Conservation (phyloP, 371 early-diverging fungal species). For the Apophysomyces ossiformis region DNA sequence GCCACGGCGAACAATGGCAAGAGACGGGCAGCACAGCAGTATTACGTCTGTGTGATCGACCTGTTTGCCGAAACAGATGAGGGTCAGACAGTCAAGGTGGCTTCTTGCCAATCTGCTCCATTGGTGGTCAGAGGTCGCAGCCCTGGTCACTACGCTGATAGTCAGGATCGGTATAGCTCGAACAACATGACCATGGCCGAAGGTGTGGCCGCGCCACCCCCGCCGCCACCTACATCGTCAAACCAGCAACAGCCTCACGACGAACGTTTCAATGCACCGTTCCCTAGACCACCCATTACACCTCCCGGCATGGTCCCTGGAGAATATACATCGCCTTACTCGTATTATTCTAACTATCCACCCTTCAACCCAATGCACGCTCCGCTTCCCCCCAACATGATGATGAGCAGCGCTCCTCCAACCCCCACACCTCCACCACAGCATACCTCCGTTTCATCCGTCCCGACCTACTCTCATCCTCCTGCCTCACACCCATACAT, state of each 20-base stretch:
- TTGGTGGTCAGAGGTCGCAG: constrained; percentile 87
- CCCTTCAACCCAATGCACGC: constrained; percentile 9
- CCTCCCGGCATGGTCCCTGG: constrained; percentile 28
- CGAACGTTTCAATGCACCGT: constrained; percentile 17
- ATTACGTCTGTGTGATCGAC: constrained; percentile 67
- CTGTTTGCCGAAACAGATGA: constrained; percentile 63
- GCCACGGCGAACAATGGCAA: constrained; percentile 89
- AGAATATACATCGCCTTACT: constrained; percentile 15
- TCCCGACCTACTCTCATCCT: constrained; percentile 8
- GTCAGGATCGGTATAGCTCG: constrained; percentile 30
- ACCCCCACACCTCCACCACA: constrained; percentile 20
- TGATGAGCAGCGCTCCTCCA: constrained; percentile 27
- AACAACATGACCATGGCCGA: constrained; percentile 15
- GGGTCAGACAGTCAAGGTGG: constrained; percentile 55
- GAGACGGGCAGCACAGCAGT: constrained; percentile 82
- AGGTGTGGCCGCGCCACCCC: constrained; percentile 7
- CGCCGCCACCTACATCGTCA: constrained; percentile 15
- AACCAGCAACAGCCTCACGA: constrained; percentile 14
- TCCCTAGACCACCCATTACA: constrained; percentile 23
- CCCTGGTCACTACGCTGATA: constrained; percentile 82
- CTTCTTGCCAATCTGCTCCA: constrained; percentile 67
- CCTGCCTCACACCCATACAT: constrained; percentile 19
- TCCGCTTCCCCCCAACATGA: constrained; percentile 21
- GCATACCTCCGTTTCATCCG: constrained; percentile 23
- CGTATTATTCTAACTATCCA: constrained; percentile 21